These are phyloP conservation scores for Cucumis melo DNA, from an alignment of 306 rosid species.

Conservation along the genomic window DNA sequence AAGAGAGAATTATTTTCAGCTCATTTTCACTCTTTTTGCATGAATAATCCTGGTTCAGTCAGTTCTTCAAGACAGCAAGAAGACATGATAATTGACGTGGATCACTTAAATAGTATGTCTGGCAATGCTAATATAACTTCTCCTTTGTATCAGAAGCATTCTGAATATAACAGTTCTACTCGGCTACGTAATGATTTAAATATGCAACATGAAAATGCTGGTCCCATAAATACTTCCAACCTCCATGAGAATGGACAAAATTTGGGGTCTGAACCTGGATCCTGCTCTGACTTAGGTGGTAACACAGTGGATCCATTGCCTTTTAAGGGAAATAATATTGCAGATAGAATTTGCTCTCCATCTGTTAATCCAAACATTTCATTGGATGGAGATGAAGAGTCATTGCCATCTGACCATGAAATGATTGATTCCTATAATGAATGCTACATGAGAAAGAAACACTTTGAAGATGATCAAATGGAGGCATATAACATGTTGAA, in stretches of 20 bases:
- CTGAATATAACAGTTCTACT: slow-evolving; percentile 32
- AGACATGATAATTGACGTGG: slow-evolving; percentile 37
- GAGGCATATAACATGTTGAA: slow-evolving; percentile 23
- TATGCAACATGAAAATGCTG: slow-evolving; percentile 27
- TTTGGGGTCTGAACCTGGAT: slow-evolving; percentile 59
- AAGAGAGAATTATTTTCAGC: slow-evolving; percentile 65
- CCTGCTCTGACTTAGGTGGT: slow-evolving; percentile 57
- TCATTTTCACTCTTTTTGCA: slow-evolving; percentile 42
- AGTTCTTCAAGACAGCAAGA: slow-evolving; percentile 49
- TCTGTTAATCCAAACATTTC: slow-evolving; percentile 44
- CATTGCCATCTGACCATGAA: slow-evolving; percentile 38
- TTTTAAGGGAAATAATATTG: slow-evolving; percentile 34
- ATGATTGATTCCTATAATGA: slow-evolving; percentile 25
- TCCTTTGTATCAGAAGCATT: slow-evolving; percentile 45
- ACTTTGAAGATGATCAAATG: slow-evolving; percentile 18
- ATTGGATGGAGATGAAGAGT: slow-evolving; percentile 60
- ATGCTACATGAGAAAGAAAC: slow-evolving; percentile 14
- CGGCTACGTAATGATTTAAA: slow-evolving; percentile 35
- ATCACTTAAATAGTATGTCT: slow-evolving; percentile 27
- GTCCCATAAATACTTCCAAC: slow-evolving; percentile 22
- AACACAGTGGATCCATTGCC: slow-evolving; percentile 66
- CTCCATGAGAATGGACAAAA: slow-evolving; percentile 30
- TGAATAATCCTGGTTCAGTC: slow-evolving; percentile 46
- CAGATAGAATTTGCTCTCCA: slow-evolving; percentile 49
- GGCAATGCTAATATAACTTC: slow-evolving; percentile 38